phyloP scores from a whole-genome alignment of 1,284 basidiomycete species.

The Leccinum insolens region DNA sequence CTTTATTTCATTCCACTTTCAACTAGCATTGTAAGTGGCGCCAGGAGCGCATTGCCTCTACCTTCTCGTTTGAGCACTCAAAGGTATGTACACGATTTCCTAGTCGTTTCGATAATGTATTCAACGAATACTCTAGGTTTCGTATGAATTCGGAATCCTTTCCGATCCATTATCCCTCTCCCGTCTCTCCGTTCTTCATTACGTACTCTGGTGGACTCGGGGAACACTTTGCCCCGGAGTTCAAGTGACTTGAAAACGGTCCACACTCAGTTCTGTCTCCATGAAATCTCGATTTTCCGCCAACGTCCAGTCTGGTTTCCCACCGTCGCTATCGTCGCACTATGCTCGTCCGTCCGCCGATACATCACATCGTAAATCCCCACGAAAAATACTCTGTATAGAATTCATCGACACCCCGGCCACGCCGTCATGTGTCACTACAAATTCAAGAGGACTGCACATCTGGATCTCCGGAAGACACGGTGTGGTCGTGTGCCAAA shows the following conservation, averaged over 20 bases:
- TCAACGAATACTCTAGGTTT: constrained; percentile 18
- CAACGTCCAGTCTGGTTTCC: constrained; percentile 20
- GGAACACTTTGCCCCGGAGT: constrained; percentile 5
- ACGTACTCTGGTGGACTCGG: constrained; percentile 29
- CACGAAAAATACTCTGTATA: constrained; percentile 12
- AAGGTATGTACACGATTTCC: constrained; percentile 22
- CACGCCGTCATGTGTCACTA: constrained; percentile 17
- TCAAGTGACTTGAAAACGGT: constrained; percentile 26
- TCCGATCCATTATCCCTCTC: constrained; percentile 13
- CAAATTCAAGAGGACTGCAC: constrained; percentile 4
- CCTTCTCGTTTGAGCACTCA: constrained; percentile 12
- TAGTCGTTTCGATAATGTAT: constrained; percentile 1
- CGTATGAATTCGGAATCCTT: constrained; percentile 30
- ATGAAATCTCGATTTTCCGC: constrained; percentile 19
- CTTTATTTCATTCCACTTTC: no score
- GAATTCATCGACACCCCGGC: constrained; percentile 14
- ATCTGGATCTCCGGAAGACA: constrained; percentile 13
- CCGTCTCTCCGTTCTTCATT: constrained; percentile 27
- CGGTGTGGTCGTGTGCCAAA: constrained; percentile 35
- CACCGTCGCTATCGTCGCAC: constrained; percentile 6
- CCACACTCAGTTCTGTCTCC: constrained; percentile 27
- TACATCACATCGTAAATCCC: constrained; percentile 8
- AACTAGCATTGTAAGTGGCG: no score
- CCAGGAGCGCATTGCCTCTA: constrained; percentile 7
- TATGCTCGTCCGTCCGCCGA: constrained; percentile 9